Evolutionary conservation across 768 basidiomycete genomes (phyloP), one percentile per base, ranked within the genome.

Genomic region (Suillus weaverae): DNA sequence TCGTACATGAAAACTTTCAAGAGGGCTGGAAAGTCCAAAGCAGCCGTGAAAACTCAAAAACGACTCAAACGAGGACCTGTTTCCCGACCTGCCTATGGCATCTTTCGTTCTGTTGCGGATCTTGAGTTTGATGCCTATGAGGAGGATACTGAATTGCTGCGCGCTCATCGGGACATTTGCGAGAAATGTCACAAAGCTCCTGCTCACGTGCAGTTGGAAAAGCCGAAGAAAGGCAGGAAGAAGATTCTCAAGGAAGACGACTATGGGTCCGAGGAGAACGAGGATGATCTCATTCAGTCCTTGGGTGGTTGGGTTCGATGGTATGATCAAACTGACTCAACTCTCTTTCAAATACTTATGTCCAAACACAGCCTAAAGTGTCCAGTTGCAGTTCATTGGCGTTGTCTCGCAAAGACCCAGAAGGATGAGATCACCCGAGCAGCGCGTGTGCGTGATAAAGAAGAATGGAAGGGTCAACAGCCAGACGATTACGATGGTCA

Each of bases 221-320:
- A 69, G 48, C 78, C 75, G 60, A 67, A 35, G 44, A 82, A 77
- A 68, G 79, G 79, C 59, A 85, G 79, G 61, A 75, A 69, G 65
- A 81, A 77, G 55, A 60, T 63, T 56, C 79, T 75, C 60, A 84
- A 76, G 72, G 80, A 82, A n/a, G 84, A 83, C 62, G 81, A 84
- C 39, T 81, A 83, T 48, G 89, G 86, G 59, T 62, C 68, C 4
- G 70, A 75, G 11, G 86, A 84, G 22, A 82, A 86, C 36, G 87
- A 89, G 50, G 78, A 81, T 43, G 84, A 86, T 43, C 79, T 77
- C 56, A 76, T 86, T 11, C 76, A 66, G 14, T 72, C 74, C 8
- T 77, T 89, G 54, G 93, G 93, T 14, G 93, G 93, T 33, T 95
- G 93, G 93, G 86, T 94, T 67, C 83, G 86, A 77, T 95, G 93